Base-by-base conservation (phyloP, 805 yeast species). In the Yamadazyma phyllophila region DNA sequence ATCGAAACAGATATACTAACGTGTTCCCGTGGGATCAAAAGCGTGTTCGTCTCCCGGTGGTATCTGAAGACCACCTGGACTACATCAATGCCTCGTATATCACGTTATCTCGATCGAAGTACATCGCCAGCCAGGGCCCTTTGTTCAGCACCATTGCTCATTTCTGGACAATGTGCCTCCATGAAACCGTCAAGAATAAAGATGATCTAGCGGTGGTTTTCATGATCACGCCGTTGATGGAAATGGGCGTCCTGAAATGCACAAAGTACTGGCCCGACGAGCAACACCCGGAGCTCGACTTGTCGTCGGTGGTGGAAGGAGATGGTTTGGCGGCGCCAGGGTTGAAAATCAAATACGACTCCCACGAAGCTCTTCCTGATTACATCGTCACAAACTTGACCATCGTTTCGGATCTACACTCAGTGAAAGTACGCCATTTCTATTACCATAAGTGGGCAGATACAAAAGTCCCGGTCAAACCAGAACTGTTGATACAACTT, bases 71-170 rank as follows among this genome's bases (percentile, higher is more conserved):
- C 7, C 12, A 24, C 9, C 43, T 4, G 49, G 73, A 71, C 50
- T 71, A 70, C 49, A 67, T 69, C 31, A 71, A 71, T 51, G 77
- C 77, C 9, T 67, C 73, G 20, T 57, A 60, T 43, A 57, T 70
- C 17, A 36, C 45, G 2, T 35, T 63, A 54, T 13, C 26, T 11
- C 39, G 49, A 8, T 17, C 43, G 5, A 52, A 49, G n/a, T 85
- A 82, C 58, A 82, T 86, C 27, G 87, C 89, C 0, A 71, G 85
- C 1, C 95, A 86, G 57, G 95, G 92, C 1, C 82, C 82, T 2
- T 57, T 71, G n/a, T 39, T 47, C 0, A 39, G 45, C 12, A 77
- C 81, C 1, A 54, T 58, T 12, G 65, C 61, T 34, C 72, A 71
- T 39, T 78, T 78, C 53, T 78, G 82, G 82, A 63, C 71, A 32